These are phyloP conservation scores for Achaetomium macrosporum DNA, from an alignment of 2,329 filamentous ascomycete genomes.

Conservation along the genomic window DNA sequence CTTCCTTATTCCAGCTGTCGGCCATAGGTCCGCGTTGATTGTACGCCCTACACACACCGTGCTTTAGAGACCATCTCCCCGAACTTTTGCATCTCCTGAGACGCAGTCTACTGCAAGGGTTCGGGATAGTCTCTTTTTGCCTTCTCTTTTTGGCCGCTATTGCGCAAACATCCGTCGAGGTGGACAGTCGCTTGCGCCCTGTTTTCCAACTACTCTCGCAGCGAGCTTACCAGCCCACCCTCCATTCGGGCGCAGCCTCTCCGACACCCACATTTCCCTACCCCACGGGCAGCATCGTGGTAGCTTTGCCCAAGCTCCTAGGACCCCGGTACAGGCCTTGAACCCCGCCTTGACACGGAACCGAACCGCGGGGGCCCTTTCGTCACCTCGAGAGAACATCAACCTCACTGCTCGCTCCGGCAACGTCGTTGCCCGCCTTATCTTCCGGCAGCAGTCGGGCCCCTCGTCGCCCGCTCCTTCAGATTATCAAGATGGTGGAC, in stretches of 20 bases:
- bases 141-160: conserved; percentile 11
- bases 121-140: conserved; percentile 10
- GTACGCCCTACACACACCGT: not conserved
- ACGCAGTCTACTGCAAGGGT: conserved; percentile 9
- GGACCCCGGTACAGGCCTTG: conserved; percentile 10
- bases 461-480: conserved; percentile 24
- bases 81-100: conserved; percentile 10
- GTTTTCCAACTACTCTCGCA: conserved; percentile 9
- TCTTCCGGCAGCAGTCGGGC: conserved; percentile 17
- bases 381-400: conserved; percentile 2
- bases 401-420: conserved; percentile 10
- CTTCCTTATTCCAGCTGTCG: conserved; percentile 11
- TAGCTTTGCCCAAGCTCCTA: conserved; percentile 11
- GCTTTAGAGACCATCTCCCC: conserved; percentile 7
- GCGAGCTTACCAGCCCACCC: not conserved
- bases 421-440: conserved; percentile 7
- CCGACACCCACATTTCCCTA: conserved; percentile 6
- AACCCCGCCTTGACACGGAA: conserved; percentile 18
- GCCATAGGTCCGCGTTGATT: conserved; percentile 7
- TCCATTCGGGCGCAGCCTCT: not conserved
- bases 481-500: conserved; percentile 78
- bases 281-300: conserved; percentile 9
- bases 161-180: conserved; percentile 8
- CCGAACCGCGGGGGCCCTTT: conserved; percentile 6
- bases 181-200: conserved; percentile 15